phyloP scores from a whole-genome alignment of 2,329 filamentous ascomycete species.

The Trichophyton benhamiae region DNA sequence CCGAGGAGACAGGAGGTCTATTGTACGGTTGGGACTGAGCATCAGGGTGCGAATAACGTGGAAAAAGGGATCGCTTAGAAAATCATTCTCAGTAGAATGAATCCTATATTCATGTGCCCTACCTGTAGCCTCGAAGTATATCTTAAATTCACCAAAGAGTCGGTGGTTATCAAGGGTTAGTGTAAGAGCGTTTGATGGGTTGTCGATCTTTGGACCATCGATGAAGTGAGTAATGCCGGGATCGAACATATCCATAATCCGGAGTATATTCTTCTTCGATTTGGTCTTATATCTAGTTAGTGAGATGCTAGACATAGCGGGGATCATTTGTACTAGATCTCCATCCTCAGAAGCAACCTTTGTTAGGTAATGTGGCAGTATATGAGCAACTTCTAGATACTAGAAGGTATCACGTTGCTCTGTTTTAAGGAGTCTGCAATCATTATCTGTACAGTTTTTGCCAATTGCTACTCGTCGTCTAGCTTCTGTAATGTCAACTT shows the following conservation, averaged over 20 bases:
- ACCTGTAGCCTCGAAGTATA: conserved; percentile 18
- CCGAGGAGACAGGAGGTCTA: conserved; percentile 21
- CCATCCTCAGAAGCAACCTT: conserved; percentile 12
- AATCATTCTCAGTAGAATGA: neutral
- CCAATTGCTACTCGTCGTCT: conserved; percentile 10
- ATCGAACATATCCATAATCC: conserved; percentile 34
- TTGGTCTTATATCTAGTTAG: conserved; percentile 11
- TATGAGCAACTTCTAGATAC: conserved; percentile 16
- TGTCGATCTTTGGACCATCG: conserved; percentile 26
- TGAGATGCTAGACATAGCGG: neutral
- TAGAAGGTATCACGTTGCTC: conserved; percentile 6
- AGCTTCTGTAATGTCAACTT: conserved; percentile 13
- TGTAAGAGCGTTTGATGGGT: conserved; percentile 6
- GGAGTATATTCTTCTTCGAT: conserved; percentile 27
- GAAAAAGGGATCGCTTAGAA: neutral
- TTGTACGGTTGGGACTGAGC: conserved; percentile 20
- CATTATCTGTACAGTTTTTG: conserved; percentile 14
- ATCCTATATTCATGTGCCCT: conserved; percentile 14
- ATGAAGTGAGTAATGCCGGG: conserved; percentile 25
- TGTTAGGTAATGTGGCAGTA: conserved; percentile 16
- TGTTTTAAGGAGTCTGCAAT: conserved; percentile 8
- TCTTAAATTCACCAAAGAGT: conserved; percentile 14
- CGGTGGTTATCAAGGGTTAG: neutral
- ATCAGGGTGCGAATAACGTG: conserved; percentile 14
- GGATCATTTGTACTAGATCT: conserved; percentile 14